Conservation (phyloP, 202 grass and related monocot genomes). For the Hordeum pubiflorum region DNA sequence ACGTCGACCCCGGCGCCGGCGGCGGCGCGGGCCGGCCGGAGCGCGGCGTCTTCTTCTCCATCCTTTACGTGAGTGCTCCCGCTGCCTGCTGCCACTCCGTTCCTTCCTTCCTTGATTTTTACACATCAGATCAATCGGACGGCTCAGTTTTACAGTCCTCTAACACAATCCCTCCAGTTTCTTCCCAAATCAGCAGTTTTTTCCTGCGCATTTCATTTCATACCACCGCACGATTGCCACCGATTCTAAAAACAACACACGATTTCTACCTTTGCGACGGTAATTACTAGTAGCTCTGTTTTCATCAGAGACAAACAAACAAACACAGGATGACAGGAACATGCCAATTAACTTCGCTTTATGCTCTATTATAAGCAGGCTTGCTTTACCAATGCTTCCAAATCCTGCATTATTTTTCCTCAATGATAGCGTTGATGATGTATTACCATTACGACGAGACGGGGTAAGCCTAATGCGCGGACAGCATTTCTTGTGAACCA, state of each 20-base stretch:
- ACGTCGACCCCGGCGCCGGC: not conserved
- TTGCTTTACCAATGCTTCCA: not conserved
- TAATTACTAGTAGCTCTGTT: not conserved
- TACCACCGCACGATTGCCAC: not conserved
- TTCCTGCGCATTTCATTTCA: not conserved
- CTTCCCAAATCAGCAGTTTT: not conserved
- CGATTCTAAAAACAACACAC: not conserved
- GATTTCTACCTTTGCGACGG: not conserved
- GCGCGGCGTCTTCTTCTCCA: slow-evolving; percentile 47
- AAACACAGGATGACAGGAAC: not conserved
- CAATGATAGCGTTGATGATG: not conserved
- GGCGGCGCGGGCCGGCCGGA: not conserved
- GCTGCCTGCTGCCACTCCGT: not conserved
- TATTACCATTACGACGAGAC: not conserved
- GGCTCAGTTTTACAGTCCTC: not conserved
- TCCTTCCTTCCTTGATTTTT: not conserved
- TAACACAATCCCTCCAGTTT: not conserved
- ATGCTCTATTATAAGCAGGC: not conserved
- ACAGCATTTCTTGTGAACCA: slow-evolving; percentile 25
- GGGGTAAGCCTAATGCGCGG: not conserved
- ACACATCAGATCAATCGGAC: not conserved
- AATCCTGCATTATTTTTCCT: not conserved
- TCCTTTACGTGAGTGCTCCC: slow-evolving; percentile 54
- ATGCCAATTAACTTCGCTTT: not conserved
- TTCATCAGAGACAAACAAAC: not conserved